Evolutionary conservation across 2,329 filamentous ascomycete genomes (phyloP).

Genomic region (Exophiala sp.): DNA sequence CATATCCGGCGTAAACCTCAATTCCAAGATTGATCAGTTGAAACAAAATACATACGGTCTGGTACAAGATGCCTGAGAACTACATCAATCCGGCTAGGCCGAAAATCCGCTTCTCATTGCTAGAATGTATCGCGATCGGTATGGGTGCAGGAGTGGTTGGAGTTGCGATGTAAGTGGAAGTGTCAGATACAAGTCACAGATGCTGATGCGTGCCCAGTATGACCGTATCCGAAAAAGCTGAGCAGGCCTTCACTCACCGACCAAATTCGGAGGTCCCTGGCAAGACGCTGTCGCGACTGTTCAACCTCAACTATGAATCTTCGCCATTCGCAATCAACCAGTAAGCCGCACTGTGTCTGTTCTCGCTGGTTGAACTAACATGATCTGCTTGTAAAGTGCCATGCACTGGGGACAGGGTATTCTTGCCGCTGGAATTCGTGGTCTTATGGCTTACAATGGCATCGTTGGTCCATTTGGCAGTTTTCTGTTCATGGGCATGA

Average conservation of each 20-base stretch:
- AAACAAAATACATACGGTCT: neutral
- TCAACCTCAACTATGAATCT: constrained; percentile 27
- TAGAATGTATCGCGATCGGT: constrained; percentile 18
- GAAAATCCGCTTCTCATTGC: constrained; percentile 15
- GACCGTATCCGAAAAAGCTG: constrained; percentile 31
- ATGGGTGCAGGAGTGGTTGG: constrained; percentile 15
- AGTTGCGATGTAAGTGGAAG: constrained; percentile 8
- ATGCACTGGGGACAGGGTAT: constrained; percentile 34
- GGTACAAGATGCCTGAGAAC: constrained; percentile 1
- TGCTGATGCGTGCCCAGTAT: constrained; percentile 25
- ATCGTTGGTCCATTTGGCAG: constrained; percentile 33
- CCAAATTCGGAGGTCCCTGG: constrained; percentile 34
- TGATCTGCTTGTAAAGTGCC: neutral
- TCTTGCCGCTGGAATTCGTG: constrained; percentile 29
- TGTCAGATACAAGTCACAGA: neutral
- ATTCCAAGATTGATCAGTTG: too few species aligned
- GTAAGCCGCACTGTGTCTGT: neutral
- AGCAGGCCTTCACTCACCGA: constrained; percentile 31
- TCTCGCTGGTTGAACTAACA: too few species aligned
- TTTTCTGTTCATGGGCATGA: constrained; percentile 32
- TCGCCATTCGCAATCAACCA: constrained; percentile 31
- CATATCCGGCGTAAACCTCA: neutral
- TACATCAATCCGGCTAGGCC: constrained; percentile 17
- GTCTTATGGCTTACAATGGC: constrained; percentile 33
- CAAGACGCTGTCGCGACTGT: constrained; percentile 30